Evolutionary conservation across 208 protist genomes (phyloP).

Genomic region (Wallacemonas sp.): DNA sequence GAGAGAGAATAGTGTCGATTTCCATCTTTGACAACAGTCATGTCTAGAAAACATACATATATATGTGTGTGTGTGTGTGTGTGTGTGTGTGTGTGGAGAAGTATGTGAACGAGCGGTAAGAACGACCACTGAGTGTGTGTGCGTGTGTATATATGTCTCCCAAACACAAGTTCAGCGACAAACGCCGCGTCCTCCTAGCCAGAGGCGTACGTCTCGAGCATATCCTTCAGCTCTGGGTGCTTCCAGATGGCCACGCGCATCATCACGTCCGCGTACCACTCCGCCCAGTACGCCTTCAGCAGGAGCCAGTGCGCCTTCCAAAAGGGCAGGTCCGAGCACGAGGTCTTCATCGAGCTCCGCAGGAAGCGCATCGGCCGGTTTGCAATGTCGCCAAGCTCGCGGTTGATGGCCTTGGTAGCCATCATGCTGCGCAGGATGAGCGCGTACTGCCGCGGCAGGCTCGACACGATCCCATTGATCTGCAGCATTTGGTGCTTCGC

Average conservation of each 20-base stretch:
- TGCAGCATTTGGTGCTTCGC: constrained; percentile 76
- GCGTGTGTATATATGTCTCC: too few relatives aligned
- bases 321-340: constrained; percentile 36
- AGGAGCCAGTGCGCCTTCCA: constrained; percentile 41
- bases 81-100: neutral
- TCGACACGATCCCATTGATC: constrained; percentile 75
- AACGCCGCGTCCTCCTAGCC: neutral
- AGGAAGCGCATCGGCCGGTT: constrained; percentile 82
- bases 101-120: neutral
- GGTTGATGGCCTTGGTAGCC: constrained; percentile 86
- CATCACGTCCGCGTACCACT: constrained; percentile 54
- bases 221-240: constrained; percentile 58
- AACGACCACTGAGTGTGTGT: too few relatives aligned
- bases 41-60: too few relatives aligned
- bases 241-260: constrained; percentile 56
- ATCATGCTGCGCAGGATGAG: constrained; percentile 90
- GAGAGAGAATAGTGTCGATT: too few relatives aligned
- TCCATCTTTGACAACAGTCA: too few relatives aligned
- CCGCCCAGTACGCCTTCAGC: constrained; percentile 54
- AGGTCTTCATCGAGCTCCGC: constrained; percentile 67
- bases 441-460: constrained; percentile 84
- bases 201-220: constrained; percentile 33
- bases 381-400: constrained; percentile 68
- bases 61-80: neutral
- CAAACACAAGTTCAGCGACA: neutral